Evolutionary conservation across 2,329 filamentous ascomycete genomes (phyloP).

Genomic region (Blumeria graminis): DNA sequence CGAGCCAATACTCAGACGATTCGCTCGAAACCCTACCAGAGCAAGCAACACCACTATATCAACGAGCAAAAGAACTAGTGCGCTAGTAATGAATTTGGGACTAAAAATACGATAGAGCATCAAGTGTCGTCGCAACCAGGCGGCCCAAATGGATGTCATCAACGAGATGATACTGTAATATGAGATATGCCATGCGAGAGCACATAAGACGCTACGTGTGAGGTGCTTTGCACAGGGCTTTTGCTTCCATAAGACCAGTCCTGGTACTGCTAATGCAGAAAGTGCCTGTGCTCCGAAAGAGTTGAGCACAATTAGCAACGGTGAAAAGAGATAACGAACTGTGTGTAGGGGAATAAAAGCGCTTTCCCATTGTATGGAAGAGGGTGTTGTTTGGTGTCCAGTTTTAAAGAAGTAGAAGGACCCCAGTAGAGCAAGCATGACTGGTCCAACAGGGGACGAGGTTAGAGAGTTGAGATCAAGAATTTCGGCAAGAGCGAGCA

Average conservation of each 20-base stretch:
- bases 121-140: constrained; percentile 65
- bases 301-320: constrained; percentile 60
- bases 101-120: constrained; percentile 93
- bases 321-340: constrained; percentile 75
- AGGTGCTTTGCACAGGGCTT: constrained; percentile 35
- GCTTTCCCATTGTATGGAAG: constrained; percentile 84
- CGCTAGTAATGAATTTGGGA: constrained; percentile 72
- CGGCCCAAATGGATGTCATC: constrained; percentile 77
- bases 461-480: constrained; percentile 36
- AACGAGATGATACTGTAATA: constrained; percentile 68
- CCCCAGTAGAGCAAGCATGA: constrained; percentile 68
- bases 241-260: constrained; percentile 74
- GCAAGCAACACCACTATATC: constrained; percentile 50
- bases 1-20: constrained; percentile 55
- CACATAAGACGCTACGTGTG: constrained; percentile 36
- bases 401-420: constrained; percentile 96
- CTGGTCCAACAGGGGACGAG: constrained; percentile 52
- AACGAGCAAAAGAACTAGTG: constrained; percentile 44
- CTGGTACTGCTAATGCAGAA: constrained; percentile 53
- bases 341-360: constrained; percentile 73
- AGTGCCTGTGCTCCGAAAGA: constrained; percentile 77
- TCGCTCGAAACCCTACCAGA: constrained; percentile 51
- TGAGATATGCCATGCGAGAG: constrained; percentile 48
- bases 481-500: constrained; percentile 51
- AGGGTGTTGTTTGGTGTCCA: constrained; percentile 72